phyloP scores from a whole-genome alignment of 345 rosid genomes.

The Arabidopsis thaliana region TAIR10.1 NC_003075.7:15751001-15751500 shows the following conservation, averaged over 20 bases:
- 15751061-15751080: too few species aligned
- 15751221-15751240: neutral
- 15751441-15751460: slow-evolving; percentile 3
- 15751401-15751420: slow-evolving; percentile 12
- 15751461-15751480: neutral
- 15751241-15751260: neutral
- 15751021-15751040: too few species aligned
- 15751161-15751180: neutral
- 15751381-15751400: neutral
- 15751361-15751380: neutral
- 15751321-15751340: neutral
- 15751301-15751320: neutral
- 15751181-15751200: neutral
- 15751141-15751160: neutral
- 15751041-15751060: too few species aligned
- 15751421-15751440: neutral
- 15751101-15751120: too few species aligned
- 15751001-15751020: too few species aligned
- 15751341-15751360: neutral
- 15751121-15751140: neutral
- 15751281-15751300: neutral
- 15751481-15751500: slow-evolving; percentile 69
- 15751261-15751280: neutral
- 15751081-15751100: too few species aligned
- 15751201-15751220: neutral